Evolutionary conservation across 495 filamentous ascomycete genomes (phyloP), one percentile per base, ranked within the genome.

Genomic region (Penicillium turbatum): DNA sequence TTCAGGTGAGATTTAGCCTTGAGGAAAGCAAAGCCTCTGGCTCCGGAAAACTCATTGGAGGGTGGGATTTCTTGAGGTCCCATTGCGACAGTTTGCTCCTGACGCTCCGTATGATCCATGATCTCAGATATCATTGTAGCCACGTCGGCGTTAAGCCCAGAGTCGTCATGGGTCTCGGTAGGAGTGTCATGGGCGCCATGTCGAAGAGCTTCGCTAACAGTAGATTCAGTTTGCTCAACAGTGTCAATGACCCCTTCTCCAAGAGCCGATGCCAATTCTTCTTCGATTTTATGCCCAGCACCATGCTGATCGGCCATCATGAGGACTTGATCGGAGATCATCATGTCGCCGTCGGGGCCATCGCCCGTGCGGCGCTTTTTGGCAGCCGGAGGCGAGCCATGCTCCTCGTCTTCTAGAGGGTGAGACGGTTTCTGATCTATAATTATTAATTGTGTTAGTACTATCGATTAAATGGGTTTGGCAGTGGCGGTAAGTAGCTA

Each of bases 1-100:
- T 85, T 82, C 57, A 88, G 64, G 37, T 84, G 79, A 31, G 75
- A 73, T 52, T 74, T 83, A 49, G 82, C 76, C 52, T 82, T 81
- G 27, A 79, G 62, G 47, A 75, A 74, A 1, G 72, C 65, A 61
- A 72, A 67, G 15, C 68, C 71, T 51, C 67, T 72, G 13, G 67
- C 64, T 26, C 70, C 60, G 1, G 66, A 51, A 43, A 68, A 69
- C 5, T 66, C 65, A 10, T 56, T 40, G 11, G 54, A 59, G 6
- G 73, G 67, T 16, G 61, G 61, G 31, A 70, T 21, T 41, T 71
- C 66, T 56, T 72, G 69, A 26, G 69, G 66, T 15, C 71, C 71
- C 56, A 77, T 65, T 6, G 64, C 66, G 38, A 66, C 72, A 26
- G 76, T 75, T 47, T 72, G 65, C 45, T 78, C 77, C 26, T 77